phyloP scores from a whole-genome alignment of 257 asterid species.

The Petunia axillaris region DNA sequence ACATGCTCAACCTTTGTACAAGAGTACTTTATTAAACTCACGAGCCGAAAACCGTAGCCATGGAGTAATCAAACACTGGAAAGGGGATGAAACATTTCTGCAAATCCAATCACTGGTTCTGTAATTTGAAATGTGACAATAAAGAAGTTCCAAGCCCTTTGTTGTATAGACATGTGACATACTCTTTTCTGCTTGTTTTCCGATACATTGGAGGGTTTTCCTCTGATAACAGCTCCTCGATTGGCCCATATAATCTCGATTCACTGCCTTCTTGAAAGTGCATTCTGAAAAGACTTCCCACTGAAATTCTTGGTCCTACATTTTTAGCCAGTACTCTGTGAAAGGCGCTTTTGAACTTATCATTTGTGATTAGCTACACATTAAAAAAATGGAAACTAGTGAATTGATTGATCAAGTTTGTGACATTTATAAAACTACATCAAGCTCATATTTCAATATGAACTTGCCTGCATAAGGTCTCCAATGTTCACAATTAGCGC shows the following conservation, averaged over 20 bases:
- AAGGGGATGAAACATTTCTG: neutral
- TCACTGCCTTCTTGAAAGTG: constrained; percentile 33
- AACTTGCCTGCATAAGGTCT: constrained; percentile 51
- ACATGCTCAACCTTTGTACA: no score
- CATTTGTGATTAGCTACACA: constrained; percentile 35
- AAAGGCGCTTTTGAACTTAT: constrained; percentile 41
- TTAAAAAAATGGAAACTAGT: neutral
- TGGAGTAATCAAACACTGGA: neutral
- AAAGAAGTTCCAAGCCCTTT: constrained; percentile 51
- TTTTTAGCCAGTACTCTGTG: constrained; percentile 50
- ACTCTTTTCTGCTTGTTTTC: constrained; percentile 51
- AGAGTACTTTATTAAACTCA: neutral
- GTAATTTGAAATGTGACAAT: constrained; percentile 42
- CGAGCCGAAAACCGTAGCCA: neutral
- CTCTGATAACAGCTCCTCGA: constrained; percentile 45
- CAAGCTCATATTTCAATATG: neutral
- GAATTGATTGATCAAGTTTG: neutral
- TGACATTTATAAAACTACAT: neutral
- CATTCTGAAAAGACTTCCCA: constrained; percentile 51
- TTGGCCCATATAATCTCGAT: constrained; percentile 46
- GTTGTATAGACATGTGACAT: constrained; percentile 41
- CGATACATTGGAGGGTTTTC: constrained; percentile 47
- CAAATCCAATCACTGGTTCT: constrained; percentile 1
- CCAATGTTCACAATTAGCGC: constrained; percentile 50
- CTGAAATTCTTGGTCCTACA: constrained; percentile 52